These are phyloP conservation scores for Quillaja saponaria DNA, from an alignment of 306 rosid species.

Conservation along the genomic window DNA sequence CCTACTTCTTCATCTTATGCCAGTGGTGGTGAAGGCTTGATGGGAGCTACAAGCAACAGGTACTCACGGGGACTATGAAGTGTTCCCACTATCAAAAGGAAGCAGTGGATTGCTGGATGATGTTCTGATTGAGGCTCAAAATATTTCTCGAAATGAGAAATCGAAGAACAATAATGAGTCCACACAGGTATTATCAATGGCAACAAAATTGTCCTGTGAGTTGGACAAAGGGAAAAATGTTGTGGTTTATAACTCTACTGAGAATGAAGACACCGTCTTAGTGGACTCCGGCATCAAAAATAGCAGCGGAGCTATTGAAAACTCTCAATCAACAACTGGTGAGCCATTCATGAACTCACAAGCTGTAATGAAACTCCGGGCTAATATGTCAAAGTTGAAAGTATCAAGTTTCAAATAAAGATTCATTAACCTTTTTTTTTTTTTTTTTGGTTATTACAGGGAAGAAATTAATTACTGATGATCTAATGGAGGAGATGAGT, in stretches of 20 bases:
- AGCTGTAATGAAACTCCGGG: no score
- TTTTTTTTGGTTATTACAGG: slow-evolving; percentile 23
- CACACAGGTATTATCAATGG: slow-evolving; percentile 4
- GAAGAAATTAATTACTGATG: slow-evolving; percentile 38
- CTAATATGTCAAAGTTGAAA: neutral
- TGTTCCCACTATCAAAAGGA: slow-evolving; percentile 22
- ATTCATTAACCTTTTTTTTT: neutral
- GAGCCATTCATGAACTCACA: slow-evolving; percentile 18
- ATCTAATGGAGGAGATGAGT: slow-evolving; percentile 49
- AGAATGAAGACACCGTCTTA: slow-evolving; percentile 29
- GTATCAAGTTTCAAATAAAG: no score
- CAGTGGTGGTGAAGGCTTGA: slow-evolving; percentile 42
- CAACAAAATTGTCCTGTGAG: neutral
- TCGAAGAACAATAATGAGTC: slow-evolving; percentile 35
- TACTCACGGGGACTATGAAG: slow-evolving; percentile 24
- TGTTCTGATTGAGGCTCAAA: slow-evolving; percentile 47
- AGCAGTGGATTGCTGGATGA: slow-evolving; percentile 67
- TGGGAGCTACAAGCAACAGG: slow-evolving; percentile 30
- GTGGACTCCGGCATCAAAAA: slow-evolving; percentile 37
- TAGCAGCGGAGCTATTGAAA: slow-evolving; percentile 26
- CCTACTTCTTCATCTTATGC: slow-evolving; percentile 55
- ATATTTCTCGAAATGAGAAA: slow-evolving; percentile 30
- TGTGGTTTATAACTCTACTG: slow-evolving; percentile 24
- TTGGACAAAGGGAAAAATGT: slow-evolving; percentile 40
- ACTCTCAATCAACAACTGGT: slow-evolving; percentile 49